phyloP scores from a whole-genome alignment of 768 basidiomycete species.

The Amanita muscaria region DNA sequence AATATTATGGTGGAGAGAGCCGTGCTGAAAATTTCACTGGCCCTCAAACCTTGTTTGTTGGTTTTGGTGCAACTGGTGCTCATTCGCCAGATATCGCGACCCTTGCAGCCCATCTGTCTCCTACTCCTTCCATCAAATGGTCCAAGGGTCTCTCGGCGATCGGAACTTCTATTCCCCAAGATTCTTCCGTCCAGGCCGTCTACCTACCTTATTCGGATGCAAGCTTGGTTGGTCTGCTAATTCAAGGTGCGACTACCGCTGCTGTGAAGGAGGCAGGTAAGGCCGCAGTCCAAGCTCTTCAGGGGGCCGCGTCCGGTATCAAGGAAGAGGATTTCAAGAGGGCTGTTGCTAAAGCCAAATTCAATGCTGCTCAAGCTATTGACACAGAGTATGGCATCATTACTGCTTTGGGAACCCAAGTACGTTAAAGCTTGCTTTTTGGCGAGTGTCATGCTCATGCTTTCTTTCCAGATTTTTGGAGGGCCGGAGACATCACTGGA shows the following conservation, averaged over 20 bases:
- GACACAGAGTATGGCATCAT: constrained; percentile 68
- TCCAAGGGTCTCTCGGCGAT: constrained; percentile 63
- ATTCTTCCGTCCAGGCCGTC: constrained; percentile 61
- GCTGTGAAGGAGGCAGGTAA: constrained; percentile 62
- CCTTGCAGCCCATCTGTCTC: constrained; percentile 73
- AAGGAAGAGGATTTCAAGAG: constrained; percentile 65
- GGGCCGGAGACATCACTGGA: constrained; percentile 46
- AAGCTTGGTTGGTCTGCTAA: constrained; percentile 71
- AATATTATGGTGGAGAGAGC: constrained; percentile 80
- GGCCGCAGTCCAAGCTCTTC: constrained; percentile 59
- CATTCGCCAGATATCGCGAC: constrained; percentile 67
- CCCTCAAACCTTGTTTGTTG: constrained; percentile 78
- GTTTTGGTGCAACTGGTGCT: constrained; percentile 66
- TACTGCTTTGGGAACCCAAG: constrained; percentile 54
- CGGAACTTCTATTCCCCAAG: constrained; percentile 45
- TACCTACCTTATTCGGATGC: constrained; percentile 91
- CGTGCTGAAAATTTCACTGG: constrained; percentile 55
- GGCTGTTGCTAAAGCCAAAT: constrained; percentile 85
- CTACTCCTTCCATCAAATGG: constrained; percentile 83
- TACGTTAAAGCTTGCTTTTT: constrained; percentile 22
- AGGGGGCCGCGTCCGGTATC: constrained; percentile 50
- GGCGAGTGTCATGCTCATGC: neutral
- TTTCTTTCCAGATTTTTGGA: constrained; percentile 45
- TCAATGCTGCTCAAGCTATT: constrained; percentile 57
- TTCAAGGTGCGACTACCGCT: constrained; percentile 58